Base-by-base conservation (phyloP, 1,284 basidiomycete genomes). In the Papiliotrema terrestris region DNA sequence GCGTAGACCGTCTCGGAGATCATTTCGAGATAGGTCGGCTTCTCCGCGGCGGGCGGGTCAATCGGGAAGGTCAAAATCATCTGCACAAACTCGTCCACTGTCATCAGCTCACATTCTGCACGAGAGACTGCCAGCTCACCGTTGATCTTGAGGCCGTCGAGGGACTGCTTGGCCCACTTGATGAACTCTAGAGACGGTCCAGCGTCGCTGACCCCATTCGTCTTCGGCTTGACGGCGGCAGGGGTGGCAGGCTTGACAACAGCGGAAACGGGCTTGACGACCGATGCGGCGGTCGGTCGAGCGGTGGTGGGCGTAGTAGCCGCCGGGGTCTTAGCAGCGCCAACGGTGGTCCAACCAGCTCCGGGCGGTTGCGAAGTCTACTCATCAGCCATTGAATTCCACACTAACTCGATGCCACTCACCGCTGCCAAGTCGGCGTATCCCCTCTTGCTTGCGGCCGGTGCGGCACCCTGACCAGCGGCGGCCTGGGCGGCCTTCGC, bases 1-100 rank as follows among this genome's bases (percentile, higher is more conserved):
- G 90, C 88, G 71, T 98, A 98, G 54, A 98, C 90, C 43, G 86
- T 80, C 71, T 96, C 93, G 20, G 88, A 87, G 60, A 97, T 95
- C 69, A 95, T 86, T 76, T 96, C 92, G 39, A 86, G 78, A 1
- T 88, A 88, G 35, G 78, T 77, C 25, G 71, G 64, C 32, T 67
- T 61, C 39, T 57, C 49, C 3, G 85, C 82, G 39, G 84, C 78
- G 61, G 92, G 89, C 13, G 91, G 88, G 65, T 96, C 91, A 44
- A 95, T 75, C 8, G 92, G 89, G 80, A 96, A 95, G 1, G 87
- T 85, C 25, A 96, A 81, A 20, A 94, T 78, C 88, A 97, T 94
- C 45, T 86, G 85, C 69, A 91, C 86, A 69, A 96, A 91, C 65
- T 96, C 93, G 71, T 96, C 93, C 50, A 93, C 91, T 92, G 45